These are phyloP conservation scores for Nemania abortiva DNA, from an alignment of 2,329 filamentous ascomycete species.

Conservation along the genomic window DNA sequence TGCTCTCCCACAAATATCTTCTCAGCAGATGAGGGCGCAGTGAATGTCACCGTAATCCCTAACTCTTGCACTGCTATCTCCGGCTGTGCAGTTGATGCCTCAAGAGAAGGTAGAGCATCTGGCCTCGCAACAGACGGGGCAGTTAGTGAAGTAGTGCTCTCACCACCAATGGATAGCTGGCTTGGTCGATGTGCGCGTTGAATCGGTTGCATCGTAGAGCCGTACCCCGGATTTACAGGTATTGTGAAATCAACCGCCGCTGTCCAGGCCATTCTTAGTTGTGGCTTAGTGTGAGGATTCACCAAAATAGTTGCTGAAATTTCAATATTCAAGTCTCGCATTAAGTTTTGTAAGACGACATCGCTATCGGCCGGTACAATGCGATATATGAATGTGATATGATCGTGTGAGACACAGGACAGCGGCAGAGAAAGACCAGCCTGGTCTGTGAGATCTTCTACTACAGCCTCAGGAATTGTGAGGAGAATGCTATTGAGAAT, in stretches of 20 bases:
- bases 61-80: constrained; percentile 68
- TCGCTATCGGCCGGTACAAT: constrained; percentile 67
- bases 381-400: constrained; percentile 80
- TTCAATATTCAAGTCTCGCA: constrained; percentile 68
- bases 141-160: constrained; percentile 66
- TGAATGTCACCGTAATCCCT: constrained; percentile 81
- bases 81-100: constrained; percentile 62
- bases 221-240: constrained; percentile 73
- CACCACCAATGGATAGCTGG: constrained; percentile 72
- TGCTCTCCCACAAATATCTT: constrained; percentile 70
- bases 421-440: constrained; percentile 67
- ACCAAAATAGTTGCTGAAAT: constrained; percentile 71
- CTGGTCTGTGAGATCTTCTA: constrained; percentile 68
- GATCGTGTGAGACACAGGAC: constrained; percentile 76
- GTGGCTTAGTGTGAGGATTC: constrained; percentile 65
- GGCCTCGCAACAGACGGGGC: constrained; percentile 69
- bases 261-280: constrained; percentile 74
- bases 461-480: constrained; percentile 66
- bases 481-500: constrained; percentile 70
- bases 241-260: constrained; percentile 77
- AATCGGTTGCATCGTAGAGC: constrained; percentile 67
- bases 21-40: constrained; percentile 65
- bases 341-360: constrained; percentile 58
- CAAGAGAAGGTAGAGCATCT: constrained; percentile 70
- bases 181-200: constrained; percentile 72